A percentile compares a stretch with the other conserved stretches of the same genome.
Conservation (phyloP, 257 asterid species). For the Capsicum pubescens region DNA sequence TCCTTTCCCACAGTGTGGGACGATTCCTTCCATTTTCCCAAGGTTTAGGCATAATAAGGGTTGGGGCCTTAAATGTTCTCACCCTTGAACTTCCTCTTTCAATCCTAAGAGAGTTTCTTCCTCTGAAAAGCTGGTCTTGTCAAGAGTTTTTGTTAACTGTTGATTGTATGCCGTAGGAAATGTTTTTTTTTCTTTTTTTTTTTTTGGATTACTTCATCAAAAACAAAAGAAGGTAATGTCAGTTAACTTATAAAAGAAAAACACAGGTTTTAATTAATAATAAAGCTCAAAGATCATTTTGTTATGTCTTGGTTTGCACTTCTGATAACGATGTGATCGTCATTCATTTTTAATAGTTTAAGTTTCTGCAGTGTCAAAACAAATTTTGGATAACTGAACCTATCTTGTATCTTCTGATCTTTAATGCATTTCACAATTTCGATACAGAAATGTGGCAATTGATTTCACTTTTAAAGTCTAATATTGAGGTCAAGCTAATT, state of each 20-base stretch:
- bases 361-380: constrained; percentile 15
- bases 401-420: not conserved
- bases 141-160: not conserved
- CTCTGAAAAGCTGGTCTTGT: not conserved
- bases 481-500: not conserved
- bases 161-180: not conserved
- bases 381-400: constrained; percentile 1
- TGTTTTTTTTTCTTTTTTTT: not conserved
- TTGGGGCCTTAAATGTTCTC: constrained; percentile 1
- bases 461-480: constrained; percentile 6
- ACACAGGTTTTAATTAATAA: constrained; percentile 13
- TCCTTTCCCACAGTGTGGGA: not conserved
- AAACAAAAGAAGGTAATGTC: too few relatives aligned
- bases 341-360: not conserved
- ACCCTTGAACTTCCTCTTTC: not conserved
- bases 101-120: not conserved
- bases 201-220: not conserved
- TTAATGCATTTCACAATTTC: constrained; percentile 2
- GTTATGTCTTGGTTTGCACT: constrained; percentile 9
- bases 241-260: not conserved
- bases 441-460: not conserved
- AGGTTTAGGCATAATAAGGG: not conserved
- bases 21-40: constrained; percentile 11
- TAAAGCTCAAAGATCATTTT: not conserved
- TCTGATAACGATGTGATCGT: not conserved